Base-by-base conservation (phyloP, 805 yeast genomes). In the Phaffomyces antillensis region DNA sequence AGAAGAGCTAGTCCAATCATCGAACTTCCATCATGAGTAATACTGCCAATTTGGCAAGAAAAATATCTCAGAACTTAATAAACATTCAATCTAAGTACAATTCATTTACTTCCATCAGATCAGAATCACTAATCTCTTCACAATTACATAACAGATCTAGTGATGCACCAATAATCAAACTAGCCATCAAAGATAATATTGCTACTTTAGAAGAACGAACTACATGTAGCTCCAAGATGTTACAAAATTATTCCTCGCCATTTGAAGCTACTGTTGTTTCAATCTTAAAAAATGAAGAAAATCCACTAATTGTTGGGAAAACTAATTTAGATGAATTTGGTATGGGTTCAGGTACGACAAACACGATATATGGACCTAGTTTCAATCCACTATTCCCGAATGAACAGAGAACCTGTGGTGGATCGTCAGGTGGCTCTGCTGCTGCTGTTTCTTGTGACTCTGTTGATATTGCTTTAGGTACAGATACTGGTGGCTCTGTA, bases 401-500 rank as follows among this genome's bases (percentile, higher is more conserved):
- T 5, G 62, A 63, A 17, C 61, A 62, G 40, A 63, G 75, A 35
- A 65, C 77, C 2, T 71, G 84, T 3, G 99, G 99, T 12, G 99
- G 99, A 0, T 89, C 97, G 0, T 87, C 96, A 7, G 96, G 98
- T 17, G 99, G 99, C 0, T 77, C 93, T 34, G 98, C 98, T 0
- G 96, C 96, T 1, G 86, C 95, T 0, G 96, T 91, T 2, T 83
- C 91, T 1, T 76, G 83, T 0, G 82, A 68, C 2, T 58, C 79
- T 50, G 83, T 79, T 31, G 87, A 83, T 58, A 80, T 86, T 54
- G 76, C 95, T 1, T 63, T 93, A 33, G 99, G 99, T 0, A 86
- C 98, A 1, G 99, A 93, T 56, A 93, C 99, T 0, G 99, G 99
- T 6, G 99, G 99, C 0, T 88, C 97, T 0, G 87, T 93, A 0